Percentiles rank a stretch among this genome's conserved stretches.
These are phyloP conservation scores for Xylariaceae sp. DNA, from an alignment of 2,329 filamentous ascomycete genomes.

Conservation along the genomic window DNA sequence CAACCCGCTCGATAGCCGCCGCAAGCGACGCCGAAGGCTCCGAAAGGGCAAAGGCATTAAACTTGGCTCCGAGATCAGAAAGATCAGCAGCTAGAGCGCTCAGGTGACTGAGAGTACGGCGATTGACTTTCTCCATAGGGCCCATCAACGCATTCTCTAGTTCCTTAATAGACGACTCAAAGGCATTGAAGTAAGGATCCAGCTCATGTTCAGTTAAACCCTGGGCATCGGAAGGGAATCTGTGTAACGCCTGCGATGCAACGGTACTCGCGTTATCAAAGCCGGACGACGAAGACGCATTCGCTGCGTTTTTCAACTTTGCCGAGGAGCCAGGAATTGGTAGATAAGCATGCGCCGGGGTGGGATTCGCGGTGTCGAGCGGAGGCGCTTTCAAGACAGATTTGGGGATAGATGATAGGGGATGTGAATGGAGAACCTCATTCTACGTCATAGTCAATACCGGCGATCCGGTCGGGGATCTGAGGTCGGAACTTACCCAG, in stretches of 20 bases:
- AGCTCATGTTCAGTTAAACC: conserved; percentile 81
- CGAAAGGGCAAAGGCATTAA: conserved; percentile 93
- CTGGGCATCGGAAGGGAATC: conserved; percentile 76
- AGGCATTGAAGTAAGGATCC: conserved; percentile 92
- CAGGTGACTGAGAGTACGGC: conserved; percentile 79
- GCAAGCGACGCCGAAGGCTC: conserved; percentile 85
- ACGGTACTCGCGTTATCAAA: conserved; percentile 35
- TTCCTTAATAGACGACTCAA: conserved; percentile 87
- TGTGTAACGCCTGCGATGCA: conserved; percentile 59
- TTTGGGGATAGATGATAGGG: conserved; percentile 86
- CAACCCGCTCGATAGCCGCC: conserved; percentile 87
- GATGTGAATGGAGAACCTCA: conserved; percentile 90
- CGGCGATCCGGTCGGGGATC: neutral
- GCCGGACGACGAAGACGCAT: conserved; percentile 31
- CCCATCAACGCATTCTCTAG: conserved; percentile 83
- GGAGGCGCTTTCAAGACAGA: conserved; percentile 94
- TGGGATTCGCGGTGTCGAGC: conserved; percentile 87
- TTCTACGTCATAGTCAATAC: conserved; percentile 51
- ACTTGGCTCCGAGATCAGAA: conserved; percentile 88
- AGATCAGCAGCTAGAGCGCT: conserved; percentile 80
- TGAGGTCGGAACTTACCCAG: conserved; percentile 62
- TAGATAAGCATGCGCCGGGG: conserved; percentile 77
- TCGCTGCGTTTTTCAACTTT: conserved; percentile 64
- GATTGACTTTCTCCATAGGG: conserved; percentile 94
- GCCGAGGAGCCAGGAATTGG: conserved; percentile 81